These are phyloP conservation scores for Trichoderma guizhouense DNA, from an alignment of 2,329 filamentous ascomycete genomes.

Conservation along the genomic window DNA sequence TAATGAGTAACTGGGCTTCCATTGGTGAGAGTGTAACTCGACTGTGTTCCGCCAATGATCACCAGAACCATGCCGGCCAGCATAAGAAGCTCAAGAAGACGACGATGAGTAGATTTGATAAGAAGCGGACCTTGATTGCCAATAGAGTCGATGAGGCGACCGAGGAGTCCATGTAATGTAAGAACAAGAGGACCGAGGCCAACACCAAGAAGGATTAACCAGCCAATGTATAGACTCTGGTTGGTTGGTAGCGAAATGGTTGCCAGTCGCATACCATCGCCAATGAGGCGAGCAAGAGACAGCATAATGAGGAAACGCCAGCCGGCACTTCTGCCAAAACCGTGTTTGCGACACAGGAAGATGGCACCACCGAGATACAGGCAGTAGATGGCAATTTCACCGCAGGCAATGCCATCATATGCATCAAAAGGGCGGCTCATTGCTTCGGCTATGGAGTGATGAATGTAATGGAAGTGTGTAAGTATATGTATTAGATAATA, in stretches of 20 bases:
- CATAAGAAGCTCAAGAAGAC: background rate
- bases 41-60: background rate
- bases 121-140: background rate
- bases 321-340: background rate
- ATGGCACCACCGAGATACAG: background rate
- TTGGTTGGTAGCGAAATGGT: background rate
- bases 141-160: background rate
- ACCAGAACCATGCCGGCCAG: background rate
- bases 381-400: background rate
- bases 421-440: background rate
- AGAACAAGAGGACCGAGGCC: background rate
- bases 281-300: background rate
- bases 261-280: background rate
- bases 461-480: background rate
- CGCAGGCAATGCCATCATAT: background rate
- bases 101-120: background rate
- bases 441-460: background rate
- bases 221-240: background rate
- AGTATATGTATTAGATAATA: background rate
- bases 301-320: background rate
- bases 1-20: background rate
- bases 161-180: background rate
- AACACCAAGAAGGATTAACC: background rate
- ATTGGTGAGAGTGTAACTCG: background rate
- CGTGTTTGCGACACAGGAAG: background rate